Evolutionary conservation across 441 rosid genomes (phyloP).

Genomic region (Dalechampia spathulata): DNA sequence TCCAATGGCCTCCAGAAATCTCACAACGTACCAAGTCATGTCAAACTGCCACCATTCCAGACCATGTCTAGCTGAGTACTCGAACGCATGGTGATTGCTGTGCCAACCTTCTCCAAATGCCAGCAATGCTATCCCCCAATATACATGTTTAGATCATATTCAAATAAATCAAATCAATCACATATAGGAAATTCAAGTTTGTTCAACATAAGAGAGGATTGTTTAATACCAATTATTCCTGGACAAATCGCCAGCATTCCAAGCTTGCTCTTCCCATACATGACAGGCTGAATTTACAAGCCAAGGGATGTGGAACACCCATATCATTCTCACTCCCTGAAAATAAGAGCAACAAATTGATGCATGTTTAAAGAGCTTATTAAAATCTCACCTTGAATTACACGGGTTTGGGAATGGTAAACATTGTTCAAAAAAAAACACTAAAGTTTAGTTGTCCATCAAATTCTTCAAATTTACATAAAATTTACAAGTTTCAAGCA

Average conservation of each 20-base stretch:
- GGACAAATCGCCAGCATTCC: conserved; percentile 79
- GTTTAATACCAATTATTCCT: conserved; percentile 64
- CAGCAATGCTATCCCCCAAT: conserved; percentile 78
- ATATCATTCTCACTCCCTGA: conserved; percentile 65
- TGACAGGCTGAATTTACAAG: conserved; percentile 84
- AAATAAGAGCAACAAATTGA: no score
- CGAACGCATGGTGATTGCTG: conserved; percentile 86
- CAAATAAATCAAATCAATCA: no score
- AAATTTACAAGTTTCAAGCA: no score
- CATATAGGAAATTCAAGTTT: no score
- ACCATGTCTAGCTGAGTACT: conserved; percentile 74
- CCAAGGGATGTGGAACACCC: conserved; percentile 82
- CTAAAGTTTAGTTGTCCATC: no score
- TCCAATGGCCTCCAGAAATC: conserved; percentile 56
- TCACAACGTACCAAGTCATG: conserved; percentile 69
- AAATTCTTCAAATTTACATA: no score
- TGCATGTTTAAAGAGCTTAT: no score
- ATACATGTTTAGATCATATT: no score
- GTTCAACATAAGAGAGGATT: background rate
- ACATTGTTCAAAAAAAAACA: no score
- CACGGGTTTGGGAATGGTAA: no score
- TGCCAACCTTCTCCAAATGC: conserved; percentile 96
- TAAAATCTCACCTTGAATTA: no score
- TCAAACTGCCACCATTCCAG: conserved; percentile 88
- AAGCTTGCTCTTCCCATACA: conserved; percentile 76